These are phyloP conservation scores for Metschnikowia orientalis DNA, from an alignment of 805 yeast species.

Conservation along the genomic window DNA sequence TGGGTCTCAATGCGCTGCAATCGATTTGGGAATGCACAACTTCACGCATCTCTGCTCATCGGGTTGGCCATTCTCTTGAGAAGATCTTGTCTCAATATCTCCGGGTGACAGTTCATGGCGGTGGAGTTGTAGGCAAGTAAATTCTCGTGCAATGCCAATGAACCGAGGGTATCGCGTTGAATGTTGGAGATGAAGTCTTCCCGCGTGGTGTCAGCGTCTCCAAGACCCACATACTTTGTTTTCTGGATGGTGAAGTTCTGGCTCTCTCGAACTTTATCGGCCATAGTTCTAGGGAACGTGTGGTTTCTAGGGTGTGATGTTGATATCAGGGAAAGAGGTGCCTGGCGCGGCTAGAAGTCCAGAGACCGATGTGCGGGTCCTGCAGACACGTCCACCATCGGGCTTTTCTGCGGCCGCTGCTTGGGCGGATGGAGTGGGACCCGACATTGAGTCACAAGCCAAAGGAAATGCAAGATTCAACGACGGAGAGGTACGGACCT, in stretches of 20 bases:
- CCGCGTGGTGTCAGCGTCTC: constrained; percentile 65
- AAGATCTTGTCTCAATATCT: constrained; percentile 27
- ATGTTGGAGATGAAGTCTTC: constrained; percentile 66
- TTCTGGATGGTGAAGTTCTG: constrained; percentile 54
- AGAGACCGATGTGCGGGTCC: too few species aligned
- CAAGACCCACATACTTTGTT: constrained; percentile 67
- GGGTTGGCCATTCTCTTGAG: constrained; percentile 34
- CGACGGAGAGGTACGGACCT: too few species aligned
- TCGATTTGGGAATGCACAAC: background rate
- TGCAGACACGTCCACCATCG: too few species aligned
- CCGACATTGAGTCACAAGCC: too few species aligned
- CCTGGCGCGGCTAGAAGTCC: too few species aligned
- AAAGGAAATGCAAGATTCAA: too few species aligned
- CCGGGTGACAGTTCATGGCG: constrained; percentile 42
- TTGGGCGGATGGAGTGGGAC: too few species aligned
- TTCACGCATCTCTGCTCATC: constrained; percentile 2
- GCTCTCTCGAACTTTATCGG: constrained; percentile 60
- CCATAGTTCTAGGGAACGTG: too few species aligned
- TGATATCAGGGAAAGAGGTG: too few species aligned
- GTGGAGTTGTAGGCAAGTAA: constrained; percentile 51
- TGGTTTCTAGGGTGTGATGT: too few species aligned
- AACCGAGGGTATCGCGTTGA: constrained; percentile 61
- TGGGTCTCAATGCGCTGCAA: too few species aligned
- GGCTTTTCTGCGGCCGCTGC: too few species aligned
- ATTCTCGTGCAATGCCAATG: constrained; percentile 56